A percentile compares a stretch with the other conserved stretches of the same genome.
phyloP scores from a whole-genome alignment of 768 basidiomycete species.

The Boletus pseudo-olivaceus region DNA sequence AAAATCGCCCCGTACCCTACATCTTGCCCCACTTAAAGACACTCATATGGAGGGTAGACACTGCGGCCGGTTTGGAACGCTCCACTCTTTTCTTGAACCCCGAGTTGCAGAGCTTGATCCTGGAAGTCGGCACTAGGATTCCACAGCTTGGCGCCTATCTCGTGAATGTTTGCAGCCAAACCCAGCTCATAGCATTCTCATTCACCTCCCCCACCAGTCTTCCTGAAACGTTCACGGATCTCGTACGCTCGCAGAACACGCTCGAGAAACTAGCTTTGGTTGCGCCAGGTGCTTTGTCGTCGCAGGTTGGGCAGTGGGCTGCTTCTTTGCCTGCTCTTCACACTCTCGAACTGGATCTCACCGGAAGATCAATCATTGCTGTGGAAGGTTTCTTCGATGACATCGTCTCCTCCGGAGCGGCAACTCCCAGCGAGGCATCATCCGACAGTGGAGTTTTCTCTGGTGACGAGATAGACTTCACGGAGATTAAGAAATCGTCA shows the following conservation, averaged over 20 bases:
- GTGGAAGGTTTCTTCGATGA: conserved; percentile 83
- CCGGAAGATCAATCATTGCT: conserved; percentile 60
- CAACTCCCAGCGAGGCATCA: conserved; percentile 66
- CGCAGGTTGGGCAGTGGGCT: conserved; percentile 74
- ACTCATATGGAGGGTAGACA: conserved; percentile 71
- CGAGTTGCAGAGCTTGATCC: conserved; percentile 53
- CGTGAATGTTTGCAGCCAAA: conserved; percentile 58
- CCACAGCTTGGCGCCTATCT: conserved; percentile 62
- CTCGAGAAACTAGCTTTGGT: conserved; percentile 63
- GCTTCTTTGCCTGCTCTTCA: conserved; percentile 60
- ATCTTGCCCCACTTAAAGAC: conserved; percentile 68
- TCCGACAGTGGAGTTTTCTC: conserved; percentile 79
- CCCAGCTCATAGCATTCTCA: conserved; percentile 62
- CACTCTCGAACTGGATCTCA: conserved; percentile 66
- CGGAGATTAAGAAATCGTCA: conserved; percentile 67
- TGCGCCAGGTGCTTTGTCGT: conserved; percentile 69
- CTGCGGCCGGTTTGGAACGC: conserved; percentile 60
- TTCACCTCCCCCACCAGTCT: conserved; percentile 67
- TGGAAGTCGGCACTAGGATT: conserved; percentile 59
- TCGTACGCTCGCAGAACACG: conserved; percentile 53
- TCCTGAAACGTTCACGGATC: conserved; percentile 67
- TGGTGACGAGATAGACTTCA: conserved; percentile 72
- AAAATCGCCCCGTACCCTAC: conserved; percentile 56
- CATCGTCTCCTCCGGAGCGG: conserved; percentile 61
- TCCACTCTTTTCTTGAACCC: conserved; percentile 64